Evolutionary conservation across 345 rosid genomes (phyloP).

Genomic region (Salix exigua): DNA sequence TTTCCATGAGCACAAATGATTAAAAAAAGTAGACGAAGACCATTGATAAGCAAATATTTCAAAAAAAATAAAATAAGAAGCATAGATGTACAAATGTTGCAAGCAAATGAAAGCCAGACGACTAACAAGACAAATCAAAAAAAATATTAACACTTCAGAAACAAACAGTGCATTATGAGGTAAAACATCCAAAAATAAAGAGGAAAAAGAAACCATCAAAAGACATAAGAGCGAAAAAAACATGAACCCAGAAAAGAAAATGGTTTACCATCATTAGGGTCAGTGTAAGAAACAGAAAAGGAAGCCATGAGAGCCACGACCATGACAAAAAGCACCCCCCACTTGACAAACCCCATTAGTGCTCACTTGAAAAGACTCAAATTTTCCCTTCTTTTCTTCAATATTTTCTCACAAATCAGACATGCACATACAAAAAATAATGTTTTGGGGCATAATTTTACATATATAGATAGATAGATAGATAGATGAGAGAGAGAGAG

Average conservation of each 20-base stretch:
- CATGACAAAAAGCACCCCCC: constrained; percentile 31
- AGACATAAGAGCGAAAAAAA: neutral
- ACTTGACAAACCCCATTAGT: constrained; percentile 41
- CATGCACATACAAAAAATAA: neutral
- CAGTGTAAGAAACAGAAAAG: constrained; percentile 44
- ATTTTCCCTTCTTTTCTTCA: neutral
- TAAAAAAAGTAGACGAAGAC: too few relatives aligned
- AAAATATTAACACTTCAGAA: neutral
- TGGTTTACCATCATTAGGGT: constrained; percentile 59
- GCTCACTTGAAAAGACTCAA: neutral
- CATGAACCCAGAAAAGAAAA: constrained; percentile 6
- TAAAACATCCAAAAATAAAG: neutral
- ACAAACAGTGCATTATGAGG: constrained; percentile 16
- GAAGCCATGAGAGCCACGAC: constrained; percentile 35
- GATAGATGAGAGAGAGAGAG: too few relatives aligned
- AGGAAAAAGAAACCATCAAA: neutral
- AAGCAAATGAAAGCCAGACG: neutral
- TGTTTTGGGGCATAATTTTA: neutral
- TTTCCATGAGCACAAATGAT: neutral
- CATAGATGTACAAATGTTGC: neutral
- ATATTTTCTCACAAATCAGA: constrained; percentile 2
- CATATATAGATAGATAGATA: neutral
- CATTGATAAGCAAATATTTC: neutral
- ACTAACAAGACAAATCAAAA: neutral
- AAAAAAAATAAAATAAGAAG: neutral